Conservation (phyloP, 2,329 filamentous ascomycete genomes). For the Meredithiella fracta region DNA sequence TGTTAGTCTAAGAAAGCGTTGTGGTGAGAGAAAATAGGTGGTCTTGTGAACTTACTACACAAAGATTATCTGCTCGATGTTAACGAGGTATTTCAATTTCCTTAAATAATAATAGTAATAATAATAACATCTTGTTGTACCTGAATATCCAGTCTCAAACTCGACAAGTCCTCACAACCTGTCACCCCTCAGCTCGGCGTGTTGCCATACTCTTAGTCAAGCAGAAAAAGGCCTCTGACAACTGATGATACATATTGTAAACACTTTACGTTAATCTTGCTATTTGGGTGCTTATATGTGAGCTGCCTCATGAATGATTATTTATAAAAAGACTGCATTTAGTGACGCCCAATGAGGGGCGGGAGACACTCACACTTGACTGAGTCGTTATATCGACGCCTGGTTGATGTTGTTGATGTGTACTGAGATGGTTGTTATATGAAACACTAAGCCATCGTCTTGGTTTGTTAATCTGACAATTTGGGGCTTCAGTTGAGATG, state of each 20-base stretch:
- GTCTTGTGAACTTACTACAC: neutral
- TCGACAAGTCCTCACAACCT: no score
- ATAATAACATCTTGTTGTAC: neutral
- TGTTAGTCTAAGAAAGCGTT: no score
- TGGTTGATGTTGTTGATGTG: neutral
- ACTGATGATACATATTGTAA: no score
- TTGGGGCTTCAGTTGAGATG: neutral
- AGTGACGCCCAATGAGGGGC: no score
- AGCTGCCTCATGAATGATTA: no score
- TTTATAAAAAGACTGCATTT: no score
- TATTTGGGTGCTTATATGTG: no score
- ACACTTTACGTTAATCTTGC: no score
- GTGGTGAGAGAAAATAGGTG: neutral
- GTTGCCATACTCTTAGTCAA: no score
- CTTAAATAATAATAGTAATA: neutral
- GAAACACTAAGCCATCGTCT: neutral
- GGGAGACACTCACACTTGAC: no score
- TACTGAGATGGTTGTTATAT: neutral
- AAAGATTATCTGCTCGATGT: neutral
- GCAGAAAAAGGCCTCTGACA: no score
- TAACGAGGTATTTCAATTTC: neutral
- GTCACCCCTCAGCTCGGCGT: no score
- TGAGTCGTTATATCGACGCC: neutral
- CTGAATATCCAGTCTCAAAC: neutral
- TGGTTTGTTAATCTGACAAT: neutral